Percentiles rank a stretch among this genome's conserved stretches.
These are phyloP conservation scores for Hyphopichia buzzinii DNA, from an alignment of 1,139 yeast genomes.

Conservation along the genomic window DNA sequence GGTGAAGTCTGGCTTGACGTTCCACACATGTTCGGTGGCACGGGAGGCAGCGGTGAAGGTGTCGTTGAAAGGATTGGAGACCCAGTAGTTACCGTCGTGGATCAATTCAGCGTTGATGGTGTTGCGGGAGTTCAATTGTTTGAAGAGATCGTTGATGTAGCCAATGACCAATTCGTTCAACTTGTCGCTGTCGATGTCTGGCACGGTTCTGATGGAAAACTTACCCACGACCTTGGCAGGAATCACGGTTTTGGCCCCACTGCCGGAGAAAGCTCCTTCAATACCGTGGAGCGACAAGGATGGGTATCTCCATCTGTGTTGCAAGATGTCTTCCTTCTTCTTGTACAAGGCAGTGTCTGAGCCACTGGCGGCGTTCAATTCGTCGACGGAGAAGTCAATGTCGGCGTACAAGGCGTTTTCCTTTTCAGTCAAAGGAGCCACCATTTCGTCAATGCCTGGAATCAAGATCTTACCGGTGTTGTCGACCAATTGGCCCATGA, in stretches of 20 bases:
- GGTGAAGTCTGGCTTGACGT: constrained; percentile 91
- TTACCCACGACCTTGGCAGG: constrained; percentile 94
- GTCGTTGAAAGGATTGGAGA: constrained; percentile 88
- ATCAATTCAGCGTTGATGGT: constrained; percentile 67
- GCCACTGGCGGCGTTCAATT: constrained; percentile 85
- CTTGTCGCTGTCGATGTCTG: constrained; percentile 79
- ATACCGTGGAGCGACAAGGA: constrained; percentile 94
- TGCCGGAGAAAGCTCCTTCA: constrained; percentile 93
- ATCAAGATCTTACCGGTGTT: constrained; percentile 77
- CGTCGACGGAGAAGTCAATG: constrained; percentile 82
- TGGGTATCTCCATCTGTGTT: constrained; percentile 99
- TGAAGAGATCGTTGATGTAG: constrained; percentile 65
- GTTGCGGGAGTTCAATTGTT: constrained; percentile 73
- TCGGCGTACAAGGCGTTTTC: constrained; percentile 79
- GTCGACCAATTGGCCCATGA: constrained; percentile 75
- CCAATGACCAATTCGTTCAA: constrained; percentile 75
- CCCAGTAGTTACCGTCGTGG: constrained; percentile 97
- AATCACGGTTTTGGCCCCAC: constrained; percentile 97
- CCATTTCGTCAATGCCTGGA: constrained; percentile 90
- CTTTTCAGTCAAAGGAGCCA: constrained; percentile 82
- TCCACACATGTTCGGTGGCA: constrained; percentile 94
- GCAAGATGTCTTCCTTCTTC: constrained; percentile 77
- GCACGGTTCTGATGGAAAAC: constrained; percentile 96
- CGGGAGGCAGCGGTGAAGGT: constrained; percentile 90
- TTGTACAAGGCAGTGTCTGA: constrained; percentile 77